phyloP scores from a whole-genome alignment of 176 grass and related monocot species.

The Musa beccarii region DNA sequence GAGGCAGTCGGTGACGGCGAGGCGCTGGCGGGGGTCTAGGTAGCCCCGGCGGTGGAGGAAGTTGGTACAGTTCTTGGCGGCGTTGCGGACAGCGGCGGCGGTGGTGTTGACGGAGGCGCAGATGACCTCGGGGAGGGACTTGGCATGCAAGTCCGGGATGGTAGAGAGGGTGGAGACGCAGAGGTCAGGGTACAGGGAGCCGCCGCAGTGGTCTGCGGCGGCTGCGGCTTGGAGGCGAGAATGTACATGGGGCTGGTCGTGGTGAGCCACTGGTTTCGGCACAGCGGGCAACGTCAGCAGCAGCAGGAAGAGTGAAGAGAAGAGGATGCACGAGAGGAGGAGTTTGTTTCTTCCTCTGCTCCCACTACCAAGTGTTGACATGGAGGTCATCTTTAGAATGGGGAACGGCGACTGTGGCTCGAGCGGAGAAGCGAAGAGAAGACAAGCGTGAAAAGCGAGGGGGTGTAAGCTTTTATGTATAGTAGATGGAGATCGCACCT shows the following conservation, averaged over 20 bases:
- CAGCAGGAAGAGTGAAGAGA: too few relatives aligned
- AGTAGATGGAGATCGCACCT: too few relatives aligned
- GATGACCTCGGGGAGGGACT: slow-evolving; percentile 44
- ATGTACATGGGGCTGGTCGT: too few relatives aligned
- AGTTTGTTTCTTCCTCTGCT: too few relatives aligned
- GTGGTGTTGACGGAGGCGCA: slow-evolving; percentile 30
- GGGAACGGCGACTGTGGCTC: too few relatives aligned
- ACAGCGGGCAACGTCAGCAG: not conserved
- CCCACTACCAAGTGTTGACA: too few relatives aligned
- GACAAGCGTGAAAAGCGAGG: too few relatives aligned
- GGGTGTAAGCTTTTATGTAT: too few relatives aligned
- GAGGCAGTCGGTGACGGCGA: slow-evolving; percentile 60
- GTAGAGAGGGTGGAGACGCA: slow-evolving; percentile 46
- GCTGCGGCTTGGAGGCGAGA: not conserved
- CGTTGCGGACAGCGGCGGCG: slow-evolving; percentile 43
- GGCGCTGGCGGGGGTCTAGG: slow-evolving; percentile 41
- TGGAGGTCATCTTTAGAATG: too few relatives aligned
- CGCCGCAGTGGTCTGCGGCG: slow-evolving; percentile 54
- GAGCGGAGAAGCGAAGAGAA: too few relatives aligned
- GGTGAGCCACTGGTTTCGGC: not conserved
- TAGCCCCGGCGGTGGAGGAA: slow-evolving; percentile 28
- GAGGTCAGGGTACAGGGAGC: slow-evolving; percentile 57
- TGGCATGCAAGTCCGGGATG: slow-evolving; percentile 26
- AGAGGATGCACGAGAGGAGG: too few relatives aligned
- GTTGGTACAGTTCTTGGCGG: slow-evolving; percentile 45